phyloP scores from a whole-genome alignment of 768 basidiomycete genomes.

The Phaeolepiota aurea region DNA sequence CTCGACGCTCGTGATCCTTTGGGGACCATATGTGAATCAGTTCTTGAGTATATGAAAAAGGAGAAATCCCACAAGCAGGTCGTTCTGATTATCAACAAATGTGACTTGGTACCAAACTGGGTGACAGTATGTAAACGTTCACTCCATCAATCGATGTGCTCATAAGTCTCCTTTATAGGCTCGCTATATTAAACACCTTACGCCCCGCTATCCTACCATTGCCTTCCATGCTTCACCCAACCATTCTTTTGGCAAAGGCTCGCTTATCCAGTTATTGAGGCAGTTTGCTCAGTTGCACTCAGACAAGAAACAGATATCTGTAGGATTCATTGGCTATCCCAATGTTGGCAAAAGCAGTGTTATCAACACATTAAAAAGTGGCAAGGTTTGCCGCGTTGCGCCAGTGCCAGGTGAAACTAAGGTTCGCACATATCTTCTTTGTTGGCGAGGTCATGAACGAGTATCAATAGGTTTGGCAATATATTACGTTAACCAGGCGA shows the following conservation, averaged over 20 bases:
- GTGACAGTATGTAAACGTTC: slow-evolving; percentile 67
- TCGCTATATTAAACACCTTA: slow-evolving; percentile 92
- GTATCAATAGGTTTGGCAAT: slow-evolving; percentile 82
- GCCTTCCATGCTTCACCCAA: slow-evolving; percentile 99
- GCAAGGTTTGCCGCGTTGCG: slow-evolving; percentile 94
- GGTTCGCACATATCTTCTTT: slow-evolving; percentile 21
- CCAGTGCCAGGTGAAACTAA: slow-evolving; percentile 98
- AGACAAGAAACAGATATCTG: slow-evolving; percentile 98
- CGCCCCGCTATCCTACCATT: slow-evolving; percentile 90
- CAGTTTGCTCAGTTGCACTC: slow-evolving; percentile 96
- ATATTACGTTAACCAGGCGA: slow-evolving; percentile 90
- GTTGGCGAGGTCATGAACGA: slow-evolving; percentile 7
- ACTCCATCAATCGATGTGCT: slow-evolving; percentile 3
- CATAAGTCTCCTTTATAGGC: slow-evolving; percentile 42
- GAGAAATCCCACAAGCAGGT: slow-evolving; percentile 98
- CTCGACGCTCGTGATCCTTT: slow-evolving; percentile 93
- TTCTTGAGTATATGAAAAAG: slow-evolving; percentile 87
- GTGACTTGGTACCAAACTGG: slow-evolving; percentile 97
- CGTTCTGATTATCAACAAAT: slow-evolving; percentile 95
- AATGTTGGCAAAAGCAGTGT: slow-evolving; percentile 97
- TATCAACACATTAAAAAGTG: slow-evolving; percentile 97
- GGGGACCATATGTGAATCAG: slow-evolving; percentile 91
- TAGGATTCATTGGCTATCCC: slow-evolving; percentile 96
- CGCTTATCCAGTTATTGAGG: slow-evolving; percentile 91
- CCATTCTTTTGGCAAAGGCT: slow-evolving; percentile 98